Evolutionary conservation across 192 early-diverging fungal genomes (phyloP).

Genomic region (Blastocladiella britannica): DNA sequence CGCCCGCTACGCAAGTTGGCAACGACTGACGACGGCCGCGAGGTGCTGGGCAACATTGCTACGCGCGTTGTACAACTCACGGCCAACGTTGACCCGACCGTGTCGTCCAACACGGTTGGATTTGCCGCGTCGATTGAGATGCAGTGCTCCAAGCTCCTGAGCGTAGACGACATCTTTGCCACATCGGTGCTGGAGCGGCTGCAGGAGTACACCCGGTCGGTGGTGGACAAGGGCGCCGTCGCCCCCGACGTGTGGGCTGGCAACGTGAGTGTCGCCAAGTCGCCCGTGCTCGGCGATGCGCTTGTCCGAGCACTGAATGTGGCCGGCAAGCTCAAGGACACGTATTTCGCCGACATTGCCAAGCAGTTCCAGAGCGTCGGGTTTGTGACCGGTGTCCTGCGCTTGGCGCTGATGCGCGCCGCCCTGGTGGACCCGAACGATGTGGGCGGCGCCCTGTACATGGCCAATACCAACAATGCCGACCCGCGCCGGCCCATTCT

Average conservation of each 20-base stretch:
- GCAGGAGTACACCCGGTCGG: background rate
- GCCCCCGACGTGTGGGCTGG: background rate
- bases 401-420: background rate
- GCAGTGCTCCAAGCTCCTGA: background rate
- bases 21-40: background rate
- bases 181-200: background rate
- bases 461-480: background rate
- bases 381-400: background rate
- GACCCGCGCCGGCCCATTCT: background rate
- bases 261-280: background rate
- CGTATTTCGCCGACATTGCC: background rate
- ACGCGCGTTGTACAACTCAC: background rate
- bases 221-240: no score
- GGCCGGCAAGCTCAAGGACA: background rate
- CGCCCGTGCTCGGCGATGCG: background rate
- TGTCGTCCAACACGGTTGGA: background rate
- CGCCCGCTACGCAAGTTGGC: background rate
- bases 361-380: background rate
- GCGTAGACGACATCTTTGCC: background rate
- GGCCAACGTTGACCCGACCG: background rate
- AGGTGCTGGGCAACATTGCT: background rate
- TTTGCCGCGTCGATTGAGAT: background rate
- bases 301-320: background rate
- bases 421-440: background rate
- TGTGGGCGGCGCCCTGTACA: background rate